Base-by-base conservation (phyloP, 768 basidiomycete species). In the Multifurca ochricompacta region DNA sequence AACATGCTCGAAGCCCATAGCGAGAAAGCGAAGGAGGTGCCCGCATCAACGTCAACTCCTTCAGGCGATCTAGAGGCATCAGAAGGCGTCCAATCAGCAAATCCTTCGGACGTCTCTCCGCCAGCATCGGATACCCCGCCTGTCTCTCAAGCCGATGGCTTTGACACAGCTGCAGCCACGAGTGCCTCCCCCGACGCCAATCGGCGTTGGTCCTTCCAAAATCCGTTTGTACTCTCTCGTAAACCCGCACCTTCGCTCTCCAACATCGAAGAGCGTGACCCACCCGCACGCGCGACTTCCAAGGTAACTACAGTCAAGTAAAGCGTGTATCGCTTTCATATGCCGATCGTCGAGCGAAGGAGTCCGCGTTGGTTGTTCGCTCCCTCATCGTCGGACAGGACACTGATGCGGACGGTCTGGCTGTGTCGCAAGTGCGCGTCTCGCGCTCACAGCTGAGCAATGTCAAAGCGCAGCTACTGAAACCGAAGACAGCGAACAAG, bases 401-500 rank as follows among this genome's bases (percentile, higher is more conserved):
- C 25, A 16, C 42, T 0, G 40, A 32, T 3, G 45, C 30, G 21
- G 49, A 40, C 60, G 51, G 54, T 21, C 59, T 62, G 3, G 52
- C 67, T 3, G 61, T 70, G 18, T 71, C 74, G 23, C 57, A 59
- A 40, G 66, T 67, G 52, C 72, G 70, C 4, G 58, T 71, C 10
- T 76, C 79, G 31, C 76, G 71, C 55, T 73, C 78, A 10, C 78
- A 82, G 56, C 55, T 89, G 21, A 75, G 70, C 60, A 83, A 81
- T 61, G 73, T 87, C 63, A 90, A 87, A 66, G 70, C 80, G 1
- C 77, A 82, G 65, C 79, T 91, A 25, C 70, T 79, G 58, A 65
- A 83, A 40, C 80, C 84, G 18, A 83, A 84, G 66, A 71, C 76
- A 13, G 88, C 87, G 19, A 80, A 80, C 65, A 81, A 77, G 62